Evolutionary conservation across 306 rosid genomes (phyloP), one percentile per base, ranked within the genome.

Genomic region (Parietaria judaica): DNA sequence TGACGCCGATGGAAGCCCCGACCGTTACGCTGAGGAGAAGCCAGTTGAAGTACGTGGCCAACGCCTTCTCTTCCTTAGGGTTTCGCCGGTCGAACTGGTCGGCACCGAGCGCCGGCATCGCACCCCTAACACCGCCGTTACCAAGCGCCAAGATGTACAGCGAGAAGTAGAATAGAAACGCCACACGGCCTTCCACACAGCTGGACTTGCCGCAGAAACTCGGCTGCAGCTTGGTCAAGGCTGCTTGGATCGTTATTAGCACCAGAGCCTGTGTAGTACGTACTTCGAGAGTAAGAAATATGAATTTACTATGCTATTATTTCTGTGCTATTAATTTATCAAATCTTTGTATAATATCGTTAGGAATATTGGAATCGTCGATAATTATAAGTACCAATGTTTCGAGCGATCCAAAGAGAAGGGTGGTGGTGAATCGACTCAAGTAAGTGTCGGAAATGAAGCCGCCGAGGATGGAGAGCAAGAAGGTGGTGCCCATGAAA

Each of bases 361-460:
- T 23, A 2, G 31, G 31, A 23, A 23, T 23, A 23, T 23, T 23
- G 31, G 31, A 23, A 23, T 23, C 31, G 2, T 23, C 1, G 31
- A 23, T 23, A 23, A 23, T 23, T 23, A 23, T 23, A 23, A 64
- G 62, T 54, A 89, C 97, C 75, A 89, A 54, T 51, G 86, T 41
- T 67, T 89, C 86, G 6, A 89, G 62, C 4, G 83, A 36, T 7
- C 97, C 97, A 54, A 83, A 89, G 51, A 89, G 52, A 50, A 89
- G 50, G 69, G 85, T 70, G 7, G 95, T 89, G 66, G 69, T 74
- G 72, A 86, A 66, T 66, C 97, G 70, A 74, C 79, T 86, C 6
- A 89, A 59, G 65, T 74, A 86, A 45, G 97, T 81, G 64, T 89
- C 97, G 2, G 97, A 89, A 70, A 86, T 78, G 82, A 86, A 86